Base-by-base conservation (phyloP, 192 early-diverging fungal genomes). In the Entomortierella parvispora region DNA sequence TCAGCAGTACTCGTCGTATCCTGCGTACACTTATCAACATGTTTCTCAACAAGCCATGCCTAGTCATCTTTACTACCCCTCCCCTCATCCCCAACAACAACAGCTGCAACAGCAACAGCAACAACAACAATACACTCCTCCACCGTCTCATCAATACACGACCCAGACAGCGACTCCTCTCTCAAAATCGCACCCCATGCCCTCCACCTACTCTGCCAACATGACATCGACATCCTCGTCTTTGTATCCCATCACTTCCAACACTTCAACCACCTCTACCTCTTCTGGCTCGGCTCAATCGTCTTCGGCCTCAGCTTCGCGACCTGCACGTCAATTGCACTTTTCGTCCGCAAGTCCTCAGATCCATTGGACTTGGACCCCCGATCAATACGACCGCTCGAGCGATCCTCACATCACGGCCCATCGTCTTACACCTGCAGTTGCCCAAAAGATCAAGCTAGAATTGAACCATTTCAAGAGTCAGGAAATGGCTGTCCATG, bases 401-500 rank as follows among this genome's bases (percentile, higher is more conserved):
- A 94, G 92, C 42, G 92, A 95, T 76, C 85, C 87, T 0, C 85
- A 94, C 50, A 68, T 68, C 46, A 95, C 94, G 7, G 94, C 93
- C 67, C 87, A 88, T 59, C 90, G 91, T 53, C 78, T 99, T 0
- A 97, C 96, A 2, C 90, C 94, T 14, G 82, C 89, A 34, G 83
- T 97, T 55, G 95, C 95, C 52, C 90, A 93, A 60, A 79, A 82
- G 63, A 98, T 99, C 78, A 92, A 96, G 56, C 87, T 94, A 72
- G 97, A 99, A 76, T 81, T 99, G 63, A 99, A 99, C 84, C 88
- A 92, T 57, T 99, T 91, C 84, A 99, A 99, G 81, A 85, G 92
- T 59, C 83, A 84, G 48, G 96, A 98, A 64, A 97, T 99, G 96
- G 65, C 80, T 22, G 91, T 98, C 17, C 96, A 96, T 67, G 87